Evolutionary conservation across 1,139 yeast species (phyloP).

Genomic region (Yamadazyma kanchanaburiensis): DNA sequence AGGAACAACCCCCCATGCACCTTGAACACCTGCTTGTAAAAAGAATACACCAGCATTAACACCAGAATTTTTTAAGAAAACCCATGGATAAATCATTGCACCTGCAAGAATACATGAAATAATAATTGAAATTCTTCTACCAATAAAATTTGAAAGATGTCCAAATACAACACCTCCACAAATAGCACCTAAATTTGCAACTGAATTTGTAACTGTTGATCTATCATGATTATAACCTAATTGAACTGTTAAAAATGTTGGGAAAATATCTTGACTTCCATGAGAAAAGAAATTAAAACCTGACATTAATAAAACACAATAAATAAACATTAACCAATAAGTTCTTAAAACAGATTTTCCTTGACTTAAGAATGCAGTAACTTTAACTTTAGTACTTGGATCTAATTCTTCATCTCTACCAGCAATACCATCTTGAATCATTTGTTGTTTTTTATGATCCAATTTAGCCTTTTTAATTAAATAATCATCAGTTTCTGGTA

Average conservation of each 20-base stretch:
- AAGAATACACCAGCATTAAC: slow-evolving; percentile 78
- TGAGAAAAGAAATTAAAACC: slow-evolving; percentile 42
- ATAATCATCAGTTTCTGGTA: slow-evolving; percentile 39
- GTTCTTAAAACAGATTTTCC: slow-evolving; percentile 27
- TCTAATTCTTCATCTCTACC: slow-evolving; percentile 4
- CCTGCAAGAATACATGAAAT: slow-evolving; percentile 65
- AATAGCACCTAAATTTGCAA: slow-evolving; percentile 38
- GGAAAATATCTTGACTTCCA: slow-evolving; percentile 40
- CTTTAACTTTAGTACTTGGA: slow-evolving; percentile 6
- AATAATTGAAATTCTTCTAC: slow-evolving; percentile 37
- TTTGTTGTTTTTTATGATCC: too few species aligned
- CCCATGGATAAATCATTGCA: slow-evolving; percentile 72
- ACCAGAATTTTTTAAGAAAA: slow-evolving; percentile 49
- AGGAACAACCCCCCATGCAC: slow-evolving; percentile 87
- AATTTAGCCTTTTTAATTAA: slow-evolving; percentile 22
- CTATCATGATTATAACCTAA: slow-evolving; percentile 24
- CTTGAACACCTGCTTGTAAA: slow-evolving; percentile 79
- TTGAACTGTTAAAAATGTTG: slow-evolving; percentile 32
- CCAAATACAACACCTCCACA: slow-evolving; percentile 35
- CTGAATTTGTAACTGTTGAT: slow-evolving; percentile 35
- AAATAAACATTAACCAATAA: slow-evolving; percentile 39
- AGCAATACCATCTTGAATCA: slow-evolving; percentile 7
- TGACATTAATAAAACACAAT: slow-evolving; percentile 37
- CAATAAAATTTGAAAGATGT: slow-evolving; percentile 33
- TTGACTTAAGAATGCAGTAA: slow-evolving; percentile 14